Conservation (phyloP, 2,329 filamentous ascomycete genomes). For the Pyrenophora teres region DNA sequence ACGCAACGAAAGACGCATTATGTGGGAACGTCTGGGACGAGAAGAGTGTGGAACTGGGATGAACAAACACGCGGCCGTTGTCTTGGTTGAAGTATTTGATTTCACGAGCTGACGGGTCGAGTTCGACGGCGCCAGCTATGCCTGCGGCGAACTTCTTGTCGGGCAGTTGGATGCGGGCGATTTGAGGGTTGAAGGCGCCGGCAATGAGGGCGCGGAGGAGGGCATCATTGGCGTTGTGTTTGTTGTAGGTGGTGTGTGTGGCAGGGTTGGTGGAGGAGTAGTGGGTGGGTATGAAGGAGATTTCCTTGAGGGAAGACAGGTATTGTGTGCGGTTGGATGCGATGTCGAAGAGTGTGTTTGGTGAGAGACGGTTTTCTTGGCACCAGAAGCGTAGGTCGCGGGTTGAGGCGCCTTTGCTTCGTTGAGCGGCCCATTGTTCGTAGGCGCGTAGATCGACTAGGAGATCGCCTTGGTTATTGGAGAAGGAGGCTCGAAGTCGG, state of each 20-base stretch:
- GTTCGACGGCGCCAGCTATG: constrained; percentile 84
- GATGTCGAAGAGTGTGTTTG: constrained; percentile 85
- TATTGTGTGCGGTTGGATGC: constrained; percentile 85
- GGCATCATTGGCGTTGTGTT: constrained; percentile 53
- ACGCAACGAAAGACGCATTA: constrained; percentile 79
- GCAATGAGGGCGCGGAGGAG: constrained; percentile 56
- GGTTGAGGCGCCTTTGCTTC: constrained; percentile 59
- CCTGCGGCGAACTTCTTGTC: constrained; percentile 93
- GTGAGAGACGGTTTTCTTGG: constrained; percentile 80
- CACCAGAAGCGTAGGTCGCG: constrained; percentile 77
- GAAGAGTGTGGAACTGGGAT: constrained; percentile 87
- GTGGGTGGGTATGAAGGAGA: constrained; percentile 69
- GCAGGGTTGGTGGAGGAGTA: constrained; percentile 40
- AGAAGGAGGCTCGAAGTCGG: constrained; percentile 75
- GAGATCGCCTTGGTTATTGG: constrained; percentile 79
- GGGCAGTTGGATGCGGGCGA: constrained; percentile 89
- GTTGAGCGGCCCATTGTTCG: constrained; percentile 76
- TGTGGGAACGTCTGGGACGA: constrained; percentile 76
- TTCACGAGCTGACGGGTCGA: constrained; percentile 87
- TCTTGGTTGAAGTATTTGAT: constrained; percentile 82
- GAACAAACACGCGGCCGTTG: constrained; percentile 77
- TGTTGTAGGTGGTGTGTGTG: constrained; percentile 50
- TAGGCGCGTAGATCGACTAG: constrained; percentile 85
- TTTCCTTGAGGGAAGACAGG: constrained; percentile 81
- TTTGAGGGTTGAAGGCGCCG: constrained; percentile 70